phyloP scores from a whole-genome alignment of 495 filamentous ascomycete genomes.

The Umbilicaria muhlenbergii region DNA sequence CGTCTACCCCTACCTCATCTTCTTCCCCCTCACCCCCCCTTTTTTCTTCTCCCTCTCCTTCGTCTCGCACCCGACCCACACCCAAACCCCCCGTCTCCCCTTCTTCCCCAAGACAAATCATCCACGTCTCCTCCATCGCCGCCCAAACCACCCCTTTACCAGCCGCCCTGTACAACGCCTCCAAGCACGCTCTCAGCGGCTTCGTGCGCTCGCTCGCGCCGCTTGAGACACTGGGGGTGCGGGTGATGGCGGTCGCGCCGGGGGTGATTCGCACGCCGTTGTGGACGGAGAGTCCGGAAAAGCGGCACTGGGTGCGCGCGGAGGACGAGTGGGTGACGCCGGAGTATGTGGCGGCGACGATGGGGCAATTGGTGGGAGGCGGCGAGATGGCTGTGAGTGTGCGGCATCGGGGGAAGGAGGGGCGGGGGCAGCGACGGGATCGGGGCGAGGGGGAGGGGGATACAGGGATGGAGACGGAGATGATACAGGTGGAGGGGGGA shows the following conservation, averaged over 20 bases:
- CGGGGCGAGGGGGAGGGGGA: background rate
- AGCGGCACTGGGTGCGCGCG: conserved; percentile 35
- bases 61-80: no score
- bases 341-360: conserved; percentile 48
- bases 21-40: no score
- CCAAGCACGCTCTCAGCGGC: conserved; percentile 47
- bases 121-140: conserved; percentile 48
- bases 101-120: conserved; percentile 32
- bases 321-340: conserved; percentile 47
- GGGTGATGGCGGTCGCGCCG: conserved; percentile 50
- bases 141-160: conserved; percentile 35
- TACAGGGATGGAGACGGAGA: background rate
- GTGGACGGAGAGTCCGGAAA: conserved; percentile 55
- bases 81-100: conserved; percentile 23
- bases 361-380: conserved; percentile 43
- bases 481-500: conserved; percentile 27
- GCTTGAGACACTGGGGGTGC: conserved; percentile 35
- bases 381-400: conserved; percentile 16
- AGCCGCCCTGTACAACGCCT: conserved; percentile 43
- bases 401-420: background rate
- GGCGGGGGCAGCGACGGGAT: background rate
- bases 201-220: conserved; percentile 37
- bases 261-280: conserved; percentile 52
- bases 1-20: no score
- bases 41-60: no score